Conservation (phyloP, 2,329 filamentous ascomycete genomes). For the Aspergillus sp. region DNA sequence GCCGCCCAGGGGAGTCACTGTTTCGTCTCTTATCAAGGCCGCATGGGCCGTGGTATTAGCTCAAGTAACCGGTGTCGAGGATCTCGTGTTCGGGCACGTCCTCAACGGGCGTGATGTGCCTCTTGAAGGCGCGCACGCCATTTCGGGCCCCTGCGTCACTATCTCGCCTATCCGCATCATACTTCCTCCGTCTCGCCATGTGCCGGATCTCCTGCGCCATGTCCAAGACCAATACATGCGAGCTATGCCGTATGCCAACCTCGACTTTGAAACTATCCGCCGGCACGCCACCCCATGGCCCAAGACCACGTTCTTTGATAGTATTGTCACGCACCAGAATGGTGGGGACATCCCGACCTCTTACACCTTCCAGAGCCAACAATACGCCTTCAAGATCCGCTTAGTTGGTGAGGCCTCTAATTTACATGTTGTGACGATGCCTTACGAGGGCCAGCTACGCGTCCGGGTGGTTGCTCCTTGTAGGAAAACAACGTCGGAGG, state of each 20-base stretch:
- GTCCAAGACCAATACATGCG: background rate
- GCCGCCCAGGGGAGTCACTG: background rate
- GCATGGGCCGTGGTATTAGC: background rate
- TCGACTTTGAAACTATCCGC: background rate
- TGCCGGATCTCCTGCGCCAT: background rate
- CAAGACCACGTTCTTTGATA: background rate
- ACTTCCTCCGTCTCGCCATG: background rate
- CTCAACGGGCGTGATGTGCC: background rate
- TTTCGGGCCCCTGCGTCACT: background rate
- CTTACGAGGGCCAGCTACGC: background rate
- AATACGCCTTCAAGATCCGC: background rate
- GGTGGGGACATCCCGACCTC: too few species aligned
- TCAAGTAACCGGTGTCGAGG: background rate
- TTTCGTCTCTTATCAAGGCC: background rate
- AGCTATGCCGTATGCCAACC: background rate
- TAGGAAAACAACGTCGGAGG: background rate
- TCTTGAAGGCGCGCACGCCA: background rate
- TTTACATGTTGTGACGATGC: background rate
- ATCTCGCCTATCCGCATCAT: background rate
- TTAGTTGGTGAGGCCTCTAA: background rate
- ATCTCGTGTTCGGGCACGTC: background rate
- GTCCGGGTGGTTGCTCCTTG: background rate
- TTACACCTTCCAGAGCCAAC: too few species aligned
- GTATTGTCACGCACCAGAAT: background rate
- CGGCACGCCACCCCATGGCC: background rate